Evolutionary conservation across 169 alveolate species (phyloP), one percentile per base, ranked within the genome.

Genomic region (Plasmodium relictum): DNA sequence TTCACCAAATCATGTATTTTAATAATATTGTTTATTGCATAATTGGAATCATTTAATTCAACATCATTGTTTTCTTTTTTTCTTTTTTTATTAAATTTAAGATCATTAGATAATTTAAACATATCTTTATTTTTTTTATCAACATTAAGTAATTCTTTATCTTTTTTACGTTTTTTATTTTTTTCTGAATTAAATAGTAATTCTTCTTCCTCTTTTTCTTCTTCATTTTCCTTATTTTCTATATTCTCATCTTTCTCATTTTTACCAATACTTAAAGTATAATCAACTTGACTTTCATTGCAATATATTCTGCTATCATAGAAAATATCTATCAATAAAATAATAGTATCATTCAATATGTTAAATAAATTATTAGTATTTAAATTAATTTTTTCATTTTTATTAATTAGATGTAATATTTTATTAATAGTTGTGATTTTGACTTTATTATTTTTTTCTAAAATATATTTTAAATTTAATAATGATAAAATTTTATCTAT

Each of bases 351-450:
- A 72, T 37, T 69, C 0, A 68, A 18, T n/a, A 69, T 26, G 20
- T 70, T 85, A 44, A 85, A 85, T 63, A 85, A 44, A 70, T 12
- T 85, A 5, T 26, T 54, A 0, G 62, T n/a, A 63, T 85, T 85
- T 3, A 85, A 37, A 62, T 71, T 41, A 16, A 7, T 48, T 20
- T 54, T n/a, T 8, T 37, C 73, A 59, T 42, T n/a, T n/a, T 72
- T 72, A 58, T 58, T 70, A 42, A 85, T 69, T 16, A 85, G 48
- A 8, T 6, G 44, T 54, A 85, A 45, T 42, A 85, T 85, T 8
- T 85, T 56, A 24, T 58, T 85, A 42, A 85, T 31, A 45, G 20
- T 10, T 58, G 44, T 85, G 39, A 85, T 56, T 26, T 85, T 71
- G 24, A 70, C 50, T 7, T 70, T 31, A 37, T 42, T 48, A 70